A percentile compares a stretch with the other conserved stretches of the same genome.
Evolutionary conservation across 805 yeast genomes (phyloP).

Genomic region (Saccharomycopsis babjevae): DNA sequence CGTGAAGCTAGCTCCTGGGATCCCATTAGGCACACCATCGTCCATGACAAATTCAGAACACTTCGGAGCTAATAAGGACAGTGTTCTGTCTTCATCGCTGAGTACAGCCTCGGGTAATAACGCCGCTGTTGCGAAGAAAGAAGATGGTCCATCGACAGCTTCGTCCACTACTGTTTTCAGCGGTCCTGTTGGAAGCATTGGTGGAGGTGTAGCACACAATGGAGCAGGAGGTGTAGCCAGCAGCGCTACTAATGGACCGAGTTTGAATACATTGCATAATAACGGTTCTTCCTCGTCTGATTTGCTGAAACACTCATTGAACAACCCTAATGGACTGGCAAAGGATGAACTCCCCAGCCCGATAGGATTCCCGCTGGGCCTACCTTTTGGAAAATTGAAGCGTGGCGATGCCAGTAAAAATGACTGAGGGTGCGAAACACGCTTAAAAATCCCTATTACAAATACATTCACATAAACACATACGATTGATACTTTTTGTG

Average conservation of each 20-base stretch:
- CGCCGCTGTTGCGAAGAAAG: not conserved
- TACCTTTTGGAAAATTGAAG: conserved; percentile 11
- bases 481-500: not conserved
- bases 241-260: not conserved
- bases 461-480: too few relatives aligned
- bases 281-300: not conserved
- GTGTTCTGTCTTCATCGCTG: not conserved
- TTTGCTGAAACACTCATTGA: conserved; percentile 15
- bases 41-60: not conserved
- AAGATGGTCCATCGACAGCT: not conserved
- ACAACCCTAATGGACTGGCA: conserved; percentile 16
- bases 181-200: not conserved
- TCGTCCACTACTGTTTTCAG: not conserved
- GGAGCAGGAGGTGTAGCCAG: conserved; percentile 1
- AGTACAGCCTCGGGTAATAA: not conserved
- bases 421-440: not conserved
- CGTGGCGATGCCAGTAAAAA: not conserved
- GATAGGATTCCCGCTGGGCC: conserved; percentile 7
- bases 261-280: not conserved
- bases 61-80: not conserved
- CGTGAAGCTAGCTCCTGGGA: conserved; percentile 15
- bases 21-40: conserved; percentile 12
- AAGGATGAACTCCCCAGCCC: conserved; percentile 18
- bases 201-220: not conserved
- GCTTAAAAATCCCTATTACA: too few relatives aligned